Conservation (phyloP, 805 yeast species). For the Naumovozyma castellii region DNA sequence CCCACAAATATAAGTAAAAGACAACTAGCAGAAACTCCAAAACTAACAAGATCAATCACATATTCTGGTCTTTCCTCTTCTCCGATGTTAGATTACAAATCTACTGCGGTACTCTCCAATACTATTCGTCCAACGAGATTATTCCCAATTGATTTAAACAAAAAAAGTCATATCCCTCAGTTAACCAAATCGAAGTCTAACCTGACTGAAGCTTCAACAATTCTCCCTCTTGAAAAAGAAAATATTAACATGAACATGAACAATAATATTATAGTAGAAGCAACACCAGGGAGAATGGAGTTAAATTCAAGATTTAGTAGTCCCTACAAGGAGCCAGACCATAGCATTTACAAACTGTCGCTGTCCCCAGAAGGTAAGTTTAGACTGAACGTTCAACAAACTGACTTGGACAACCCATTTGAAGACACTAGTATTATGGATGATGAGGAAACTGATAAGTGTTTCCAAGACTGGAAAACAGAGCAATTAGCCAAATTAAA, state of each 20-base stretch:
- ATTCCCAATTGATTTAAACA: slow-evolving; percentile 18
- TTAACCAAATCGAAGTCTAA: slow-evolving; percentile 7
- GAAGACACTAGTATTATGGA: slow-evolving; percentile 27
- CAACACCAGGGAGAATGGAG: neutral
- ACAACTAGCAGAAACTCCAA: slow-evolving; percentile 4
- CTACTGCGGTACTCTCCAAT: neutral
- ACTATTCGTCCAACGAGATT: slow-evolving; percentile 16
- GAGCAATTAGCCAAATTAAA: slow-evolving; percentile 25
- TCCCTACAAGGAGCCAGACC: slow-evolving; percentile 23
- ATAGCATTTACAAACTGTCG: slow-evolving; percentile 24
- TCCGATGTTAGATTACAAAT: slow-evolving; percentile 1
- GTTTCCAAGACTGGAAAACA: slow-evolving; percentile 24
- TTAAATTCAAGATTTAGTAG: slow-evolving; percentile 11
- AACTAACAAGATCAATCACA: slow-evolving; percentile 8
- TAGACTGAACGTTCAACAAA: slow-evolving; percentile 18
- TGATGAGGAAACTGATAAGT: slow-evolving; percentile 24
- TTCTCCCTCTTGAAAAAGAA: slow-evolving; percentile 1
- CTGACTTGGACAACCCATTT: slow-evolving; percentile 12
- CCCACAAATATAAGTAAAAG: slow-evolving; percentile 10
- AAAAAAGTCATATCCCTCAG: slow-evolving; percentile 13
- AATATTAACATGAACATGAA: neutral
- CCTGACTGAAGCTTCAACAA: neutral
- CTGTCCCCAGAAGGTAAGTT: slow-evolving; percentile 28
- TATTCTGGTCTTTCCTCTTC: slow-evolving; percentile 5
- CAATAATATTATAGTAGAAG: neutral